Evolutionary conservation across 257 asterid species (phyloP).

Genomic region (Gynochthodes officinalis): DNA sequence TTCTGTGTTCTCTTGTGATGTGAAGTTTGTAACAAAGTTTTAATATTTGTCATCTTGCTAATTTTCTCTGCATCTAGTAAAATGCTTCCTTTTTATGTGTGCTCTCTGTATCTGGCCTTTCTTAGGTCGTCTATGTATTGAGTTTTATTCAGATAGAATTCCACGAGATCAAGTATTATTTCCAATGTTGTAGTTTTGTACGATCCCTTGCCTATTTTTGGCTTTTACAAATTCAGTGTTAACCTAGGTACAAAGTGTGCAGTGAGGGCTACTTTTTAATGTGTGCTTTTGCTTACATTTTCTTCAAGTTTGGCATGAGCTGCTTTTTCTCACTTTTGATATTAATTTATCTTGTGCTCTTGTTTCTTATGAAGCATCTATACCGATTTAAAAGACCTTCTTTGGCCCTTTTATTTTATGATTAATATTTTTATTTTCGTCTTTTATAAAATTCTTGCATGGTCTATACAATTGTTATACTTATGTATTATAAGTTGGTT

Average conservation of each 20-base stretch:
- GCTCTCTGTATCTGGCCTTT: neutral
- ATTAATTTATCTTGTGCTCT: neutral
- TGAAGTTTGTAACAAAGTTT: neutral
- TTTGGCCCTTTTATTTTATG: neutral
- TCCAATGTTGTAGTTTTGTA: neutral
- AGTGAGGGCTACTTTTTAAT: neutral
- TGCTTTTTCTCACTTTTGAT: neutral
- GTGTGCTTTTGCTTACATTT: neutral
- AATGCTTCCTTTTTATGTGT: neutral
- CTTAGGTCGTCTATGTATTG: neutral
- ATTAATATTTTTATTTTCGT: neutral
- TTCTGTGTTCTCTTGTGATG: neutral
- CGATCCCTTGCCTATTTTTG: neutral
- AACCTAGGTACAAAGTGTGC: neutral
- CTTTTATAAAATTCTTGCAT: neutral
- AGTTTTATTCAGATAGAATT: neutral
- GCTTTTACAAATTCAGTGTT: neutral
- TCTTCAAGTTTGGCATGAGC: neutral
- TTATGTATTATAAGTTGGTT: neutral
- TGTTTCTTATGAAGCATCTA: neutral
- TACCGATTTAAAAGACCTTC: neutral
- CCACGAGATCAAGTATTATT: neutral
- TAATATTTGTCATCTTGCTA: neutral
- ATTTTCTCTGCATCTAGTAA: neutral
- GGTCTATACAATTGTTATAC: neutral